These are phyloP conservation scores for Tolypocladium inflatum DNA, from an alignment of 2,329 filamentous ascomycete species.

Conservation along the genomic window DNA sequence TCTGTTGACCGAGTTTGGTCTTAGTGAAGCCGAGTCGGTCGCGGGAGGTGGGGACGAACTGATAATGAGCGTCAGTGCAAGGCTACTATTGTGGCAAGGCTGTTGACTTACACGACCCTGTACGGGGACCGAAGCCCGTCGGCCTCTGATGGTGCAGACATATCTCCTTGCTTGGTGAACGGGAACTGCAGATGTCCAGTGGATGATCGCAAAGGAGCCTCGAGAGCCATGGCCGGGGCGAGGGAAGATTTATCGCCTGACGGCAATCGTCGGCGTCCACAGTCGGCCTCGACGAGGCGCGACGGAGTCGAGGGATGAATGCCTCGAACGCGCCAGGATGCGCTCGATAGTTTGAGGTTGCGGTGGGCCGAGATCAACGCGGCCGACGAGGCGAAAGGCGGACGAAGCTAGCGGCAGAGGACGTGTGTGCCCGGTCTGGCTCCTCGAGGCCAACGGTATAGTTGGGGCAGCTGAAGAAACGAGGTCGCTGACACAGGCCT, in stretches of 20 bases:
- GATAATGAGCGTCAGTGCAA: background rate
- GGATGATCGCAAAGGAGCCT: slow-evolving; percentile 52
- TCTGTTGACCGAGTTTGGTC: slow-evolving; percentile 39
- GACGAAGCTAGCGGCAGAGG: background rate
- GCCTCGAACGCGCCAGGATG: slow-evolving; percentile 11
- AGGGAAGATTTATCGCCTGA: background rate
- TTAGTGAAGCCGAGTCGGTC: slow-evolving; percentile 38
- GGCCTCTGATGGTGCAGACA: slow-evolving; percentile 45
- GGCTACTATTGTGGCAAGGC: background rate
- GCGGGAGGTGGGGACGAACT: slow-evolving; percentile 26
- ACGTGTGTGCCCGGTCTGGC: slow-evolving; percentile 2
- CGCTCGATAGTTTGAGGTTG: slow-evolving; percentile 1
- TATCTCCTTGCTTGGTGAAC: slow-evolving; percentile 36
- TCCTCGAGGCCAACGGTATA: background rate
- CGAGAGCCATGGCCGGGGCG: slow-evolving; percentile 22
- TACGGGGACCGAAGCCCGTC: slow-evolving; percentile 38
- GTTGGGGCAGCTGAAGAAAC: slow-evolving; percentile 7
- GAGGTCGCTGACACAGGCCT: slow-evolving; percentile 11
- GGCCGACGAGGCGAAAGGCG: background rate
- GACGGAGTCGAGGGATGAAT: slow-evolving; percentile 7
- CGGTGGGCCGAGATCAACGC: slow-evolving; percentile 1
- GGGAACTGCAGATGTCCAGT: slow-evolving; percentile 36
- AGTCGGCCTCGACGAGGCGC: background rate
- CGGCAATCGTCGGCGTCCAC: background rate
- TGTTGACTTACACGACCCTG: slow-evolving; percentile 39